Evolutionary conservation across 2,329 filamentous ascomycete genomes (phyloP), one percentile per base, ranked within the genome.

Genomic region (Rachicladosporium sp.): DNA sequence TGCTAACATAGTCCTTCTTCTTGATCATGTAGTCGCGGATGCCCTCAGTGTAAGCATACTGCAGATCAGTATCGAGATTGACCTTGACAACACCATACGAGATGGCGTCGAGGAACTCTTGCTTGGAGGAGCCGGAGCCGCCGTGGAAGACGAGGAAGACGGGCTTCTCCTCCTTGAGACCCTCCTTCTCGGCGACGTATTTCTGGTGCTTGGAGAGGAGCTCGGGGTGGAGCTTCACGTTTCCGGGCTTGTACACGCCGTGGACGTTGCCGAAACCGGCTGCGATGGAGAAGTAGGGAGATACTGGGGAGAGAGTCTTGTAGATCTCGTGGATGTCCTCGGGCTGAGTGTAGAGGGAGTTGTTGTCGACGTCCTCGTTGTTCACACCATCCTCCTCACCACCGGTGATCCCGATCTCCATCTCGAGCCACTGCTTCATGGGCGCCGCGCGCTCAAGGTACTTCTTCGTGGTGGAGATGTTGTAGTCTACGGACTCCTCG

Each of bases 101-200:
- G 66, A 95, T 95, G 60, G 88, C 89, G 55, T 86, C 78, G 48
- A 71, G 73, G 76, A 83, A 98, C 71, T 98, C 91, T 54, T 85
- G 67, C 73, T 94, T 93, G 63, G 75, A 74, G 50, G 84, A 93
- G 53, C 91, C 91, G 49, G 85, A 93, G 57, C 91, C 91, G 59
- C 91, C 91, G 76, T 98, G 91, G 82, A 98, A 98, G 65, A 98
- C 91, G 59, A 98, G 86, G 79, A 88, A 96, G 61, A 96, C 84
- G 53, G 91, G 91, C 81, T 95, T 95, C 61, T 83, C 74, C 37
- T 83, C 76, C 54, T 74, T 69, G 56, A 75, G 68, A 51, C 67
- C 65, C 50, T 80, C 77, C 72, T 93, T 76, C 67, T 89, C 78
- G 67, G 85, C 78, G 65, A 95, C 85, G 66, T 82, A 86, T 49